Evolutionary conservation across 441 rosid species (phyloP).

Genomic region (Croton setiger): DNA sequence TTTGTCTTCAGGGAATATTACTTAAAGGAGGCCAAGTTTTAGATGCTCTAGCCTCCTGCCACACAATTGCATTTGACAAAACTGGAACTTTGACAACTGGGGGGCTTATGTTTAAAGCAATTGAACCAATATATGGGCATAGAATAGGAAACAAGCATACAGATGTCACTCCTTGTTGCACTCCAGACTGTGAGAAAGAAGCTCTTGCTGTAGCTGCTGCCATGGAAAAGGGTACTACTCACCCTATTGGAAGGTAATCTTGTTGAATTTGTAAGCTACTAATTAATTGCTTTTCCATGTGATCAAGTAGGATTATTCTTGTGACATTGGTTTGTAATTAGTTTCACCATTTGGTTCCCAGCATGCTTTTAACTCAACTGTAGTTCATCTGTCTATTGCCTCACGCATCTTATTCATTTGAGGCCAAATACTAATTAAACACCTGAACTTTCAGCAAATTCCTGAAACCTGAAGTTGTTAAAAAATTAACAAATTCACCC

Average conservation of each 20-base stretch:
- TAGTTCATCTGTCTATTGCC: neutral
- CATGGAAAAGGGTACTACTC: slow-evolving; percentile 97
- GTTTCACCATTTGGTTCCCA: neutral
- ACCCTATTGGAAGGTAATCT: slow-evolving; percentile 89
- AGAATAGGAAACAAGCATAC: slow-evolving; percentile 25
- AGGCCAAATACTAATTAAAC: no score
- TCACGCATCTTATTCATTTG: neutral
- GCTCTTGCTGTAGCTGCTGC: slow-evolving; percentile 98
- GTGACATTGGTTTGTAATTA: neutral
- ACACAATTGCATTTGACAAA: slow-evolving; percentile 87
- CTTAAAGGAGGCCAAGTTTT: slow-evolving; percentile 90
- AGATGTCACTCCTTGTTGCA: slow-evolving; percentile 52
- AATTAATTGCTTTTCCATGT: neutral
- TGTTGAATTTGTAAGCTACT: neutral
- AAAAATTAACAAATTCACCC: no score
- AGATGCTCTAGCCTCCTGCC: slow-evolving; percentile 91
- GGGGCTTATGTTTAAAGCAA: slow-evolving; percentile 85
- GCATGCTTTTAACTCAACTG: neutral
- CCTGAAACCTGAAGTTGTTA: no score
- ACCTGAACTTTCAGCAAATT: no score
- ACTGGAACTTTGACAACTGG: slow-evolving; percentile 96
- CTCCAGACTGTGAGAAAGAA: slow-evolving; percentile 83
- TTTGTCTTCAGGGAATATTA: slow-evolving; percentile 66
- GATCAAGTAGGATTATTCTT: neutral
- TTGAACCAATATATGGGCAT: slow-evolving; percentile 92